phyloP scores from a whole-genome alignment of 441 rosid species.

The Eugenia klotzschiana region DNA sequence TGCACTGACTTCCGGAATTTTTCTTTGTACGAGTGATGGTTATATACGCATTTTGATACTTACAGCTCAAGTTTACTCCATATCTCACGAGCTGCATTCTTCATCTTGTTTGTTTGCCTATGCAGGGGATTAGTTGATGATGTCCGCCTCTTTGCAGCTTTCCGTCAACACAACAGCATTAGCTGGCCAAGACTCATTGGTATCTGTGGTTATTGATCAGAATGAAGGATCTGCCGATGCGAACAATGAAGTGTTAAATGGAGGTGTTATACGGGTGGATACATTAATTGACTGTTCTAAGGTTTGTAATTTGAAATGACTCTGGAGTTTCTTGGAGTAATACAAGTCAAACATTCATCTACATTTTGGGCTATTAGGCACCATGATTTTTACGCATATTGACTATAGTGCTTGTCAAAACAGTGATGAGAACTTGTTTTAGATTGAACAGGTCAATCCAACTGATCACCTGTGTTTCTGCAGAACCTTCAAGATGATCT shows the following conservation, averaged over 20 bases:
- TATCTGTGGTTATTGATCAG: neutral
- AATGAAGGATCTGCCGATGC: constrained; percentile 11
- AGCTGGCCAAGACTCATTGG: neutral
- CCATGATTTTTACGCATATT: too few species aligned
- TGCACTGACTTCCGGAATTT: neutral
- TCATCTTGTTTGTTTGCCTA: neutral
- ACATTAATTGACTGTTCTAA: constrained; percentile 18
- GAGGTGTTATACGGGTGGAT: constrained; percentile 23
- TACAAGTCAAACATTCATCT: neutral
- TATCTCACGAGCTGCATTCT: neutral
- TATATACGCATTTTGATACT: neutral
- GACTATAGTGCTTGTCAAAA: too few species aligned
- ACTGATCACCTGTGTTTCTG: constrained; percentile 1
- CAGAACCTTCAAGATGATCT: constrained; percentile 61
- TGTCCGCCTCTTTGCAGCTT: neutral
- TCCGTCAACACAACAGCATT: neutral
- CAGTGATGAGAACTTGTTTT: neutral
- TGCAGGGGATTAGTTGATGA: neutral
- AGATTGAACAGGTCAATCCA: neutral
- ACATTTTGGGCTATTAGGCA: neutral
- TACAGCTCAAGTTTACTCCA: neutral
- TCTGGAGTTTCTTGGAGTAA: neutral
- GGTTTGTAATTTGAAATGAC: constrained; percentile 12
- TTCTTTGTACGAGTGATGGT: neutral
- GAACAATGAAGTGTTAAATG: constrained; percentile 20